Percentiles rank a stretch among this genome's conserved stretches.
Conservation (phyloP, 768 basidiomycete genomes). For the Suillus luteus region DNA sequence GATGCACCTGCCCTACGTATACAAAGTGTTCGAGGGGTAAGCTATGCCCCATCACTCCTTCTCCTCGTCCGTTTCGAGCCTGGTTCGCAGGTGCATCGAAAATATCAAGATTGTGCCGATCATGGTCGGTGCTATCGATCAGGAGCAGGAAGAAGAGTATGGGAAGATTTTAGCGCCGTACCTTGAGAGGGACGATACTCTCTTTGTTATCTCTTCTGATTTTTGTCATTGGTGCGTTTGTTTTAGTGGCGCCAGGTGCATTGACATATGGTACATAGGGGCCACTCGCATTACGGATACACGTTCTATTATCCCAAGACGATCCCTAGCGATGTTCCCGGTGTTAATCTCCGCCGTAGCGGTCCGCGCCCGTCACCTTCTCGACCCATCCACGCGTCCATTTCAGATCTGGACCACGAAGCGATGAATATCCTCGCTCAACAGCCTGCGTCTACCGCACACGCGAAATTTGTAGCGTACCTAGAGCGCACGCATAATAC, state of each 20-base stretch:
- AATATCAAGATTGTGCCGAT: conserved; percentile 88
- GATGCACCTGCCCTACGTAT: conserved; percentile 94
- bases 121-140: conserved; percentile 78
- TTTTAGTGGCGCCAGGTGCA: neutral
- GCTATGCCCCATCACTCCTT: conserved; percentile 15
- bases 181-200: conserved; percentile 72
- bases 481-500: conserved; percentile 83
- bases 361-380: conserved; percentile 39
- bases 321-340: conserved; percentile 46
- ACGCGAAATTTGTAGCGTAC: conserved; percentile 65
- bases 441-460: conserved; percentile 57
- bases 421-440: conserved; percentile 75
- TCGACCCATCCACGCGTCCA: conserved; percentile 81
- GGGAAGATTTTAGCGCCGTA: conserved; percentile 81
- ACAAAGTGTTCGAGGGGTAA: conserved; percentile 82
- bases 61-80: neutral
- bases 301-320: conserved; percentile 82
- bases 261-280: conserved; percentile 48
- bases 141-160: conserved; percentile 58
- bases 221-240: conserved; percentile 91
- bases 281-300: conserved; percentile 74
- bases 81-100: conserved; percentile 40
- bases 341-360: conserved; percentile 52
- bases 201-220: conserved; percentile 92
- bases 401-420: conserved; percentile 81